phyloP scores from a whole-genome alignment of 2,329 filamentous ascomycete genomes.

The Sphaerulina vaccinii region DNA sequence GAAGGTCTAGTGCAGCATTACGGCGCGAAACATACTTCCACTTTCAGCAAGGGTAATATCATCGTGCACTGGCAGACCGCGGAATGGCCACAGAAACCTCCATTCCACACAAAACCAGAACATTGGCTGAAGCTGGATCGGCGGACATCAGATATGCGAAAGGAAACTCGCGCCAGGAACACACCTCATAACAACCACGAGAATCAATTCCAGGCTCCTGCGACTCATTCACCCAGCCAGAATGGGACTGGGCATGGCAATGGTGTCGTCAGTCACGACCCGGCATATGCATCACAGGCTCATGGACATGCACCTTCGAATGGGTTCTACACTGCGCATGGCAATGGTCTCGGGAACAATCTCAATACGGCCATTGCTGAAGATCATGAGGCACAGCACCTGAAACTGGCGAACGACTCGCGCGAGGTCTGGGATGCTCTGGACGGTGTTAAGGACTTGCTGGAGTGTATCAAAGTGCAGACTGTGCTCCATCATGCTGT shows the following conservation, averaged over 20 bases:
- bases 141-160: constrained; percentile 12
- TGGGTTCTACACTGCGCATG: background rate
- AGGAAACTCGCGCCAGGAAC: constrained; percentile 17
- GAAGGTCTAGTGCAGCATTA: constrained; percentile 81
- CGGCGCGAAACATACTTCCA: constrained; percentile 74
- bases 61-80: constrained; percentile 74
- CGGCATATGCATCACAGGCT: constrained; percentile 6
- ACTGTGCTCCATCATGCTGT: constrained; percentile 63
- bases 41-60: constrained; percentile 67
- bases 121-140: constrained; percentile 26
- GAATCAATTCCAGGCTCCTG: constrained; percentile 11
- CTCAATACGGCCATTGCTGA: background rate
- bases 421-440: constrained; percentile 64
- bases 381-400: constrained; percentile 23
- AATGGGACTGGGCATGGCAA: background rate
- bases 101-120: constrained; percentile 62
- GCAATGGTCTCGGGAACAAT: background rate
- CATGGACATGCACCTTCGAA: background rate
- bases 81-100: constrained; percentile 74
- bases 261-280: background rate
- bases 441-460: constrained; percentile 59
- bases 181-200: constrained; percentile 20
- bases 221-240: constrained; percentile 12
- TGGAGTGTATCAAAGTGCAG: constrained; percentile 61
- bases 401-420: constrained; percentile 52